Evolutionary conservation across 257 asterid genomes (phyloP).

Genomic region (Solanum pimpinellifolium): DNA sequence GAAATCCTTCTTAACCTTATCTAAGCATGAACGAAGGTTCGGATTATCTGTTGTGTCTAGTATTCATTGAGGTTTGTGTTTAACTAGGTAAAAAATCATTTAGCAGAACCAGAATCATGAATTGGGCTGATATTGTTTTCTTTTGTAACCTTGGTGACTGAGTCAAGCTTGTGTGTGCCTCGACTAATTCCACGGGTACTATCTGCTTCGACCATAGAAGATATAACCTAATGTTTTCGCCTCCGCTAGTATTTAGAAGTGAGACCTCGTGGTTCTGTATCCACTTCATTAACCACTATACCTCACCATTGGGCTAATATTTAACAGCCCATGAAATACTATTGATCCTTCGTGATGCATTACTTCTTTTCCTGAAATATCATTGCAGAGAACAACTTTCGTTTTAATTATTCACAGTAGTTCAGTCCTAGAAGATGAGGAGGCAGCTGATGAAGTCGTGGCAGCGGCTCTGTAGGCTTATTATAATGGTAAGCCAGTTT

Average conservation of each 20-base stretch:
- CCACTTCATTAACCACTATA: not conserved
- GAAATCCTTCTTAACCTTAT: not conserved
- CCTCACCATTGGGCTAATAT: not conserved
- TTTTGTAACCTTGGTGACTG: not conserved
- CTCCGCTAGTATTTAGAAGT: not conserved
- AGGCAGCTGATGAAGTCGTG: constrained; percentile 28
- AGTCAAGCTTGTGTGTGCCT: not conserved
- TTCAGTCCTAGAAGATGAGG: constrained; percentile 18
- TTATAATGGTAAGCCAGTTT: constrained; percentile 27
- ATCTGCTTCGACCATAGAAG: not conserved
- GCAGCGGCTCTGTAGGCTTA: constrained; percentile 36
- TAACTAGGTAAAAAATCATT: not conserved
- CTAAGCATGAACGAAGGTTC: not conserved
- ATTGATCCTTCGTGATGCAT: not conserved
- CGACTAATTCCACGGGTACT: not conserved
- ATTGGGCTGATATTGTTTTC: not conserved
- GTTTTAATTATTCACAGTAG: not conserved
- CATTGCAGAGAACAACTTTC: not conserved
- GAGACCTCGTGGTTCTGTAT: not conserved
- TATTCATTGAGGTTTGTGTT: not conserved
- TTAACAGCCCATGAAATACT: not conserved
- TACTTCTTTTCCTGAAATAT: not conserved
- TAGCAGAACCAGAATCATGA: not conserved
- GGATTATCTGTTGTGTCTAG: not conserved
- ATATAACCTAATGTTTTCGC: not conserved